Evolutionary conservation across 768 basidiomycete genomes (phyloP), one percentile per base, ranked within the genome.

Genomic region (Calocera cornea): DNA sequence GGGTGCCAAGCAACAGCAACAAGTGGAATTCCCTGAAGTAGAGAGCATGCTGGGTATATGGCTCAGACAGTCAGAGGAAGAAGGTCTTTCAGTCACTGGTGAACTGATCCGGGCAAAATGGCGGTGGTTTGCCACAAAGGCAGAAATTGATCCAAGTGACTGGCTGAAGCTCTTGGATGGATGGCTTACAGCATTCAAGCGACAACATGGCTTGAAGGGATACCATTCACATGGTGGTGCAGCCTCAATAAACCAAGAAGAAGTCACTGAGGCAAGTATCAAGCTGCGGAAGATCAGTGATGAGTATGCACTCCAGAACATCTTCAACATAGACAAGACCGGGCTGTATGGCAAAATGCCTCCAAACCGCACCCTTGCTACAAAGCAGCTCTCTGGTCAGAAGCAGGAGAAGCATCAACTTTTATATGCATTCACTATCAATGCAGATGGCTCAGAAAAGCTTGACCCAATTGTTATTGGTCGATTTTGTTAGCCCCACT

Each of bases 21-120:
- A 77, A 41, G 77, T 73, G 0, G 66, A 77, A 36, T 75, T 77
- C 44, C 77, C 77, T 2, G 74, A 79, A 41, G 71, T 80, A 0
- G 69, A 69, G 0, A 74, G 78, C 29, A 78, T 78, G 75, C 44
- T 80, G 71, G 70, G 76, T 0, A 67, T 79, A 0, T 80, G 79
- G 78, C 73, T 79, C 12, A 70, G 69, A 22, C 75, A 78, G 44
- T 79, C 76, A 22, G 75, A 76, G 74, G 36, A 36, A 0, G 73
- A 78, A 66, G 66, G 66, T 1, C 64, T 81, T 24, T n/a, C 72
- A 0, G 34, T 82, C 19, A 80, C 72, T 34, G 76, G 78, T 0
- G 75, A 75, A n/a, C 74, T 79, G 10, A 68, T 81, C 49, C 49
- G 64, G 0, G 71, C 76, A 34, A 79, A 80, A 69, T 79, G 76